Conservation (phyloP, 805 yeast genomes). For the Kuraishia hungarica region DNA sequence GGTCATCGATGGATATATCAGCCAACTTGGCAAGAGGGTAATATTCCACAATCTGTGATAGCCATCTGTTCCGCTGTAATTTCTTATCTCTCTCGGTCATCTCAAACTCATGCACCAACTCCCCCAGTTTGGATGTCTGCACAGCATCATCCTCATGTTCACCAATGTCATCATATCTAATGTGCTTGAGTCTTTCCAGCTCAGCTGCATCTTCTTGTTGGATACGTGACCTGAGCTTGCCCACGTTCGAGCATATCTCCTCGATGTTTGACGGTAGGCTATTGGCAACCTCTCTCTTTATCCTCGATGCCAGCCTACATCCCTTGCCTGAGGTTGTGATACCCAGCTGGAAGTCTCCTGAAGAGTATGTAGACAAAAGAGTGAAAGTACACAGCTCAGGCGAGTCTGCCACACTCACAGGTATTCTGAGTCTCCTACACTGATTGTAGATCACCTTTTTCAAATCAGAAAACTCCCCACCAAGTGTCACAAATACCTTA, state of each 20-base stretch:
- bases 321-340: constrained; percentile 86
- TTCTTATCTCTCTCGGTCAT: constrained; percentile 43
- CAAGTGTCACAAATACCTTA: constrained; percentile 56
- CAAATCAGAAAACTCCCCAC: constrained; percentile 12
- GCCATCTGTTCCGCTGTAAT: constrained; percentile 67
- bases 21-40: constrained; percentile 68
- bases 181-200: constrained; percentile 13
- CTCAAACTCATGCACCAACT: constrained; percentile 51
- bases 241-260: constrained; percentile 59
- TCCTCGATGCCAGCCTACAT: constrained; percentile 73
- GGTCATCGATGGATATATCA: constrained; percentile 48
- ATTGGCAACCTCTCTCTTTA: constrained; percentile 64
- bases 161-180: constrained; percentile 34
- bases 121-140: constrained; percentile 50
- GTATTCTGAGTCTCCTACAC: constrained; percentile 63
- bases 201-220: constrained; percentile 34
- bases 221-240: constrained; percentile 49
- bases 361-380: constrained; percentile 57
- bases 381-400: constrained; percentile 71
- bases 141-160: constrained; percentile 64
- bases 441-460: constrained; percentile 33
- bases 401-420: constrained; percentile 71
- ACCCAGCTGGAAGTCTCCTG: constrained; percentile 74
- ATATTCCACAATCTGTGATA: constrained; percentile 85
- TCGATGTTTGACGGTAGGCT: constrained; percentile 65